Conservation (phyloP, 1,284 basidiomycete genomes). For the Stygiomarasmius scandens region DNA sequence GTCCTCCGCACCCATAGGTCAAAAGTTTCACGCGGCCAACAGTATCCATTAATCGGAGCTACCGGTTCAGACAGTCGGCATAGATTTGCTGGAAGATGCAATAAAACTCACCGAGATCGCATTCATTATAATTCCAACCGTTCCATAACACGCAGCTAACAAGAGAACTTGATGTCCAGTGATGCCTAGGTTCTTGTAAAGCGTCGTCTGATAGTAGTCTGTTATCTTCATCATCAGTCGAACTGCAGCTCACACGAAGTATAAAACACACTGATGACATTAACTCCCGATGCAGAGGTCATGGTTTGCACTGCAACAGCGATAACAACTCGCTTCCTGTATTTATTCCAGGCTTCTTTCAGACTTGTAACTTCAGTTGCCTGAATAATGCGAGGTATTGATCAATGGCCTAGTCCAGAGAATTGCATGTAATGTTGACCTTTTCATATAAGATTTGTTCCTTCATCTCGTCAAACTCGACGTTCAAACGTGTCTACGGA, state of each 20-base stretch:
- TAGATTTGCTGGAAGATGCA: too few species aligned
- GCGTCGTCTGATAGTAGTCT: constrained; percentile 22
- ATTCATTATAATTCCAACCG: constrained; percentile 16
- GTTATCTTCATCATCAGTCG: neutral
- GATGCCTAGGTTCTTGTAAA: constrained; percentile 20
- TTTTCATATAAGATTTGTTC: constrained; percentile 20
- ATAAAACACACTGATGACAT: constrained; percentile 16
- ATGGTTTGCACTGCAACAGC: constrained; percentile 20
- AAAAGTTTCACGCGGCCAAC: constrained; percentile 19
- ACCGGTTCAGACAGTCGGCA: neutral
- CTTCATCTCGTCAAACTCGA: constrained; percentile 16
- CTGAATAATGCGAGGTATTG: neutral
- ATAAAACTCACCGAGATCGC: constrained; percentile 10
- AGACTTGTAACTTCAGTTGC: constrained; percentile 14
- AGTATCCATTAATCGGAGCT: constrained; percentile 14
- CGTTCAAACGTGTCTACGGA: too few species aligned
- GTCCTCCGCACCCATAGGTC: constrained; percentile 7
- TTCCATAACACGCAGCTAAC: constrained; percentile 17
- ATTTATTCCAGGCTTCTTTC: constrained; percentile 19
- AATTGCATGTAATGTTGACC: too few species aligned
- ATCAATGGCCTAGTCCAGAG: too few species aligned
- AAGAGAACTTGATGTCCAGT: constrained; percentile 18
- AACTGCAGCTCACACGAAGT: too few species aligned
- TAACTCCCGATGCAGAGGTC: constrained; percentile 19
- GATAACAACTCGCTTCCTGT: constrained; percentile 18